A percentile compares a stretch with the other conserved stretches of the same genome.
Conservation (phyloP, 345 rosid genomes). For the Acer saccharum region DNA sequence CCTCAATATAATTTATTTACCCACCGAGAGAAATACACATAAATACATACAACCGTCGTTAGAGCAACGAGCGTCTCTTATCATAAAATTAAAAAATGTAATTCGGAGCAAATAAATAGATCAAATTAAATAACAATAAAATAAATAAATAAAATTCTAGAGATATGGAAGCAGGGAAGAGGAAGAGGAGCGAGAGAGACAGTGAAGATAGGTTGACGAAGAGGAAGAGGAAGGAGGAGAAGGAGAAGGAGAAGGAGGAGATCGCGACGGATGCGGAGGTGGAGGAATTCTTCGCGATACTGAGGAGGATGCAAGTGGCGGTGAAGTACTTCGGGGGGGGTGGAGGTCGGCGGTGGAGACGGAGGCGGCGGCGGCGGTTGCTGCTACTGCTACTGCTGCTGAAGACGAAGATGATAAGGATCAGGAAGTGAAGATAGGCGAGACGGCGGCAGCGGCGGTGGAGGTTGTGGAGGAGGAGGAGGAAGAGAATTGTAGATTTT, state of each 20-base stretch:
- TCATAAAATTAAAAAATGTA: not conserved
- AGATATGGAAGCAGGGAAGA: constrained; percentile 11
- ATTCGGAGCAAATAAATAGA: not conserved
- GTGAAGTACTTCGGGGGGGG: constrained; percentile 15
- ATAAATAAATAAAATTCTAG: not conserved
- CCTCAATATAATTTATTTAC: not conserved
- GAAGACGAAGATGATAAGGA: not conserved
- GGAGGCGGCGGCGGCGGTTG: not conserved
- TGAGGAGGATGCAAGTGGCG: constrained; percentile 23
- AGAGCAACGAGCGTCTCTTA: not conserved
- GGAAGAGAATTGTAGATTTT: not conserved
- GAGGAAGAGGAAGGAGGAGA: constrained; percentile 17
- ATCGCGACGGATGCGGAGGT: constrained; percentile 19
- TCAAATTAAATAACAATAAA: no score
- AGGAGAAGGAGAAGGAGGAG: no score
- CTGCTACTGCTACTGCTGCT: not conserved
- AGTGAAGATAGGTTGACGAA: constrained; percentile 2
- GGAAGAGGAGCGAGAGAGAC: constrained; percentile 13
- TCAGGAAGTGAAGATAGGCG: not conserved
- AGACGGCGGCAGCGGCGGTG: not conserved
- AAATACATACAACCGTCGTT: not conserved
- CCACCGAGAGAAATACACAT: not conserved
- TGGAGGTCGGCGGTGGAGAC: constrained; percentile 23
- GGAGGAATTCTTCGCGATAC: constrained; percentile 24
- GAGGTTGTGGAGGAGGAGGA: not conserved